A percentile compares a stretch with the other conserved stretches of the same genome.
Evolutionary conservation across 257 asterid genomes (phyloP).

Genomic region (Solanum medicagineum): DNA sequence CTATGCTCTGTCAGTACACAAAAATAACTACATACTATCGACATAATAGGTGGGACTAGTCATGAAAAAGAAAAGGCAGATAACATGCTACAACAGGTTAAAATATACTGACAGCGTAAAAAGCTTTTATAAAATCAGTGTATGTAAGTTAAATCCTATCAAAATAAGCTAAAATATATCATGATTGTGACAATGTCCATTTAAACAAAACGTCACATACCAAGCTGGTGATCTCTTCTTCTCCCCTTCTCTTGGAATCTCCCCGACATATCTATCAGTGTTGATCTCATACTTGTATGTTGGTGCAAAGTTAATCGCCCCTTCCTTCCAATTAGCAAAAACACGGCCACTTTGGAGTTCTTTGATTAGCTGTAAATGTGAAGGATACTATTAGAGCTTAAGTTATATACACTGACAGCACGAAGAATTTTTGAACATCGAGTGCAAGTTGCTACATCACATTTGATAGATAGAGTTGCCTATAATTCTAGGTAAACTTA

Average conservation of each 20-base stretch:
- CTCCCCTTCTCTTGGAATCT: conserved; percentile 46
- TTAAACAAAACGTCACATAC: conserved; percentile 22
- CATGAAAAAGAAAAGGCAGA: neutral
- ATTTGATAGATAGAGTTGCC: neutral
- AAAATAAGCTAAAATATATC: neutral
- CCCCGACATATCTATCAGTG: conserved; percentile 49
- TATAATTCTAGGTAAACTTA: neutral
- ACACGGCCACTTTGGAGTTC: conserved; percentile 66
- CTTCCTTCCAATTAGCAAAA: conserved; percentile 96
- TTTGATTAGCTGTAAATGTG: conserved; percentile 39
- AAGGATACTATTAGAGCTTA: neutral
- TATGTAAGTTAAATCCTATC: neutral
- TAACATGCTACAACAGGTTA: neutral
- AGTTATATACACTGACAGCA: neutral
- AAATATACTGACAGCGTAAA: neutral
- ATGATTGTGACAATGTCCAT: neutral
- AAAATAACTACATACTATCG: neutral
- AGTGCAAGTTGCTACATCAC: neutral
- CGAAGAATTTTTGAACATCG: neutral
- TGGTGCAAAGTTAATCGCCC: conserved; percentile 66
- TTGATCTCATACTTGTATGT: conserved; percentile 76
- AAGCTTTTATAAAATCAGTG: too few relatives aligned
- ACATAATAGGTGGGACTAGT: neutral
- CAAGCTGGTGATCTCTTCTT: conserved; percentile 85
- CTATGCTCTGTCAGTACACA: neutral